Evolutionary conservation across 306 rosid species (phyloP), one percentile per base, ranked within the genome.

Genomic region (Lablab purpureus): DNA sequence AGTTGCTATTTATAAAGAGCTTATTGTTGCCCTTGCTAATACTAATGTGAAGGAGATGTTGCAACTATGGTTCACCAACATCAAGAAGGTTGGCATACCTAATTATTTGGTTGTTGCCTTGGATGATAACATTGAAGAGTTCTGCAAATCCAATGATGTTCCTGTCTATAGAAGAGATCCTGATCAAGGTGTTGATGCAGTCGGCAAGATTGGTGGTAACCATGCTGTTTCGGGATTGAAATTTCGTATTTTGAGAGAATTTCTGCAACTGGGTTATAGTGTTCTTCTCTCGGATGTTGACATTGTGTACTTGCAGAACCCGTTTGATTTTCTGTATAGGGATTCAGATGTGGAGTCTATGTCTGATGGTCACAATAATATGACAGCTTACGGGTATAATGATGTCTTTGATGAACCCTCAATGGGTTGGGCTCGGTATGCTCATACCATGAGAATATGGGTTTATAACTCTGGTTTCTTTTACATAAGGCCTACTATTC

Each of bases 381-480:
- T 58, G 78, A 93, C 98, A 11, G 98, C 97, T 27, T 93, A 93
- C 71, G 98, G 98, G 49, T 93, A n/a, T 67, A 87, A 93, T 28
- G 93, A 93, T 85, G 98, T 90, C 49, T 91, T 86, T 75, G 98
- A 93, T 71, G 98, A 93, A 81, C 97, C 98, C 62, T 63, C 88
- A 1, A 93, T 93, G 98, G 97, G 97, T 74, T 93, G 98, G 98
- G 97, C 97, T 73, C 88, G 94, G 54, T 93, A 89, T 84, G 98
- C 97, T 37, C 96, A 87, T 84, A 93, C 98, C 15, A 93, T 91
- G 97, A 88, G 98, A 84, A 91, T 93, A 77, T 93, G 98, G 98
- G 98, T 88, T 73, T 93, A 86, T 82, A 93, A 93, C 86, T 93
- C 98, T 78, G 98, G 98, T 75, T 93, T 93, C 84, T 91, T 93